phyloP scores from a whole-genome alignment of 768 basidiomycete genomes.

The Leccinum aurantiacum region DNA sequence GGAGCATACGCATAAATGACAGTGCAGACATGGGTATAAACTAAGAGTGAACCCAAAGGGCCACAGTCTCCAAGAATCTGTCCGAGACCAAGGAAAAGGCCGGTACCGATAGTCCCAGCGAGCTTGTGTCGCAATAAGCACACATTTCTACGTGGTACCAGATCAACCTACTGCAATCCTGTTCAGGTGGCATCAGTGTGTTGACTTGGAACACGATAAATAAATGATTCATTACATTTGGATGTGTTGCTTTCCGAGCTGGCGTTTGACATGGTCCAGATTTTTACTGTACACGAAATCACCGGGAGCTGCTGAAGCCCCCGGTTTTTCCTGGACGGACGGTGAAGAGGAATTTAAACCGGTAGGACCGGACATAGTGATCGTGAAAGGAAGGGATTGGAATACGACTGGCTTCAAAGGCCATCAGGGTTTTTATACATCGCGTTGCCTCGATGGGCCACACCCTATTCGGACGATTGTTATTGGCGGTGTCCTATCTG shows the following conservation, averaged over 20 bases:
- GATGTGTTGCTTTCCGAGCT: conserved; percentile 22
- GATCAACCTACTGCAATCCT: conserved; percentile 23
- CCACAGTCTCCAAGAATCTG: conserved; percentile 27
- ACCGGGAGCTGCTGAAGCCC: neutral
- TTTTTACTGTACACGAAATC: conserved; percentile 16
- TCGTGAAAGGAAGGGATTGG: neutral
- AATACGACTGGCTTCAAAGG: neutral
- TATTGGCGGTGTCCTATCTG: no score
- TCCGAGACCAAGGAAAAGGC: conserved; percentile 33
- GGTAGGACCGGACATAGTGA: neutral
- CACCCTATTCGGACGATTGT: no score
- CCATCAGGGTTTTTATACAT: neutral
- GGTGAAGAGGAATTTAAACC: neutral
- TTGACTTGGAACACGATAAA: neutral
- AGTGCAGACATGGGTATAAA: conserved; percentile 28
- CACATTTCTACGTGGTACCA: neutral
- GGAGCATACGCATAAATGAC: conserved; percentile 30
- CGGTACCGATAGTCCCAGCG: conserved; percentile 32
- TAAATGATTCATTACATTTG: conserved; percentile 15
- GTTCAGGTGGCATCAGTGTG: neutral
- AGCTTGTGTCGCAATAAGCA: conserved; percentile 17
- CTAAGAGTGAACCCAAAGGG: conserved; percentile 31
- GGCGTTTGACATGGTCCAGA: conserved; percentile 21
- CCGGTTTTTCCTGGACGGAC: conserved; percentile 1
- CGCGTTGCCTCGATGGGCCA: no score